Evolutionary conservation across 495 filamentous ascomycete species (phyloP).

Genomic region (Bombardia bombarda): DNA sequence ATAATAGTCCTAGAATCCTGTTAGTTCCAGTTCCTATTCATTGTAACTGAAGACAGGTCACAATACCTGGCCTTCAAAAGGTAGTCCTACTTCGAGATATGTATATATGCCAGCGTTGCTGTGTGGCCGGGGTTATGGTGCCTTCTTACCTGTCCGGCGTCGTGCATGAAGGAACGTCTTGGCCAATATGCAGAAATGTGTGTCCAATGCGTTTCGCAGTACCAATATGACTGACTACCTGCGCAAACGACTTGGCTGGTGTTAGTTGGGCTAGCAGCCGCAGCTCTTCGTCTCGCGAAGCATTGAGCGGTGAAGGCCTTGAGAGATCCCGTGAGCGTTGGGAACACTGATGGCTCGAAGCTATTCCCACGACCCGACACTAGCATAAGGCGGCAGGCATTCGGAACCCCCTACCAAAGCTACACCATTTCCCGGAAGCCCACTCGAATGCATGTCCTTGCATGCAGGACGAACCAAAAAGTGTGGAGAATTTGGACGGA

Average conservation of each 20-base stretch:
- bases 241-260: slow-evolving; percentile 6
- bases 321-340: slow-evolving; percentile 3
- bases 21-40: no score
- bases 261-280: slow-evolving; percentile 11
- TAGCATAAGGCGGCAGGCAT: not conserved
- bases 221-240: slow-evolving; percentile 2
- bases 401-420: not conserved
- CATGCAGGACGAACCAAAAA: slow-evolving; percentile 4
- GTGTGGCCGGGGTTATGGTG: no score
- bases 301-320: slow-evolving; percentile 16
- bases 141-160: not conserved
- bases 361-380: slow-evolving; percentile 15
- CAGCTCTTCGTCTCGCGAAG: not conserved
- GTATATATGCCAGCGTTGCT: no score
- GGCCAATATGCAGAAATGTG: slow-evolving; percentile 9
- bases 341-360: slow-evolving; percentile 9
- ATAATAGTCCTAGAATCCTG: no score
- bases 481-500: no score
- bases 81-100: no score
- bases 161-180: slow-evolving; percentile 6
- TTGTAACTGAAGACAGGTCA: no score
- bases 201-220: slow-evolving; percentile 15
- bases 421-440: not conserved
- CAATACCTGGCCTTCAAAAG: no score
- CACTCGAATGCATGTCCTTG: slow-evolving; percentile 8